These are phyloP conservation scores for Bolboschoenus planiculmis DNA, from an alignment of 176 grass and related monocot species.

Conservation along the genomic window DNA sequence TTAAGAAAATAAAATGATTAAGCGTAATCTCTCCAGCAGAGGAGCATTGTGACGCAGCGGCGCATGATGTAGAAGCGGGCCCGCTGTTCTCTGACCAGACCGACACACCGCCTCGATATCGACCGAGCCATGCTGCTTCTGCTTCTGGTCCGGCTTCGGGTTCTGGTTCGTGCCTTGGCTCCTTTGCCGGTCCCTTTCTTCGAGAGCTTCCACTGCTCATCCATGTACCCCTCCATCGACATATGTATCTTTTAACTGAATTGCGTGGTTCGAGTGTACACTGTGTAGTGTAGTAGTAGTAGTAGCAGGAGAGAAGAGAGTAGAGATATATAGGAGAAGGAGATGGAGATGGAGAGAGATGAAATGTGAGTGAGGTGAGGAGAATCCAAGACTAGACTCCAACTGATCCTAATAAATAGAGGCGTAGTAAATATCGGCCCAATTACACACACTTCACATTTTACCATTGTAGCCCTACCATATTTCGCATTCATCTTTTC, in stretches of 20 bases:
- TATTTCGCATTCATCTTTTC: background rate
- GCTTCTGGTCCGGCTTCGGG: no score
- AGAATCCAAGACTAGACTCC: no score
- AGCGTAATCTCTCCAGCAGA: conserved; percentile 62
- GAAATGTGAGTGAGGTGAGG: no score
- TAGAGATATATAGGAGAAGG: no score
- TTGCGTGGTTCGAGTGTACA: no score
- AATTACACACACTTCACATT: background rate
- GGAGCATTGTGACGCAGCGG: conserved; percentile 67
- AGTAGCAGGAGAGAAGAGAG: no score
- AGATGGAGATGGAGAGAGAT: no score
- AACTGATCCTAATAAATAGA: no score
- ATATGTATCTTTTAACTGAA: no score
- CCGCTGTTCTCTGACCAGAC: conserved; percentile 63
- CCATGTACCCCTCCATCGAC: conserved; percentile 22
- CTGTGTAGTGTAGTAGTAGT: no score
- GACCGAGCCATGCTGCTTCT: background rate
- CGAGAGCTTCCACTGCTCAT: conserved; percentile 24
- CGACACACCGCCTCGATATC: conserved; percentile 33
- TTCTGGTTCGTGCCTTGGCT: background rate
- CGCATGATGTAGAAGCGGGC: conserved; percentile 87
- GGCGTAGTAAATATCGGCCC: background rate
- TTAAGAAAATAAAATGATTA: no score
- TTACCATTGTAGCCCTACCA: background rate
- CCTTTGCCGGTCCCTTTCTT: conserved; percentile 23